Conservation (phyloP, 1,284 basidiomycete species). For the Heterobasidion occidentale region DNA sequence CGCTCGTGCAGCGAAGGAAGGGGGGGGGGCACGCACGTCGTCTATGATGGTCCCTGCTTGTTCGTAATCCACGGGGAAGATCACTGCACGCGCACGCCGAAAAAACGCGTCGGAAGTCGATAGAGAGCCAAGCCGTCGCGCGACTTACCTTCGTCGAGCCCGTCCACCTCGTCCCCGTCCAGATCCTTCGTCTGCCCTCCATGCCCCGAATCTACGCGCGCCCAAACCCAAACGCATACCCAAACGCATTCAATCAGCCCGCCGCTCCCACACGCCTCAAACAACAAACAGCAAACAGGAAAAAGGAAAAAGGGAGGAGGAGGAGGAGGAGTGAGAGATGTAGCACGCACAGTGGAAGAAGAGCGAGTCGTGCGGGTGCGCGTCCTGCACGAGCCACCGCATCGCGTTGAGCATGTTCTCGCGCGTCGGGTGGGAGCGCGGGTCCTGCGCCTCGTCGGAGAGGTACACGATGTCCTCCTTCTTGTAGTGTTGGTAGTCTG, state of each 20-base stretch:
- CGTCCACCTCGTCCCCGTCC: constrained; percentile 62
- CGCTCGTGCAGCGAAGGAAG: neutral
- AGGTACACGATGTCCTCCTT: constrained; percentile 72
- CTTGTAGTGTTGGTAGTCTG: constrained; percentile 58
- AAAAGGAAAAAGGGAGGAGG: constrained; percentile 23
- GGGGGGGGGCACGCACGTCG: constrained; percentile 45
- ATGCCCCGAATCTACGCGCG: constrained; percentile 79
- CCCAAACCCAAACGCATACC: too few species aligned
- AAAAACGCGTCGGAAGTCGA: neutral
- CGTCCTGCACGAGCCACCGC: constrained; percentile 80
- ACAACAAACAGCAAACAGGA: neutral
- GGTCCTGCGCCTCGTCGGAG: constrained; percentile 61
- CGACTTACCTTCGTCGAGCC: constrained; percentile 58
- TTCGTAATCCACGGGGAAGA: constrained; percentile 72
- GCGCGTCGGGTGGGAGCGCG: constrained; percentile 61
- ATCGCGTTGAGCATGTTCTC: constrained; percentile 80
- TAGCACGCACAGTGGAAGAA: constrained; percentile 77
- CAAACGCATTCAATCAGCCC: too few species aligned
- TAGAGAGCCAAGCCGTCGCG: too few species aligned
- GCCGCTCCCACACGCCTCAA: too few species aligned
- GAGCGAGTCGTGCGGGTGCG: constrained; percentile 71
- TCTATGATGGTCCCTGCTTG: constrained; percentile 64
- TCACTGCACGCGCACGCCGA: constrained; percentile 18
- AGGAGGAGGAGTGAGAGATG: constrained; percentile 73
- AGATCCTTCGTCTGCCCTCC: constrained; percentile 72